Evolutionary conservation across 2,329 filamentous ascomycete genomes (phyloP), one percentile per base, ranked within the genome.

Genomic region (Xylariales sp.): DNA sequence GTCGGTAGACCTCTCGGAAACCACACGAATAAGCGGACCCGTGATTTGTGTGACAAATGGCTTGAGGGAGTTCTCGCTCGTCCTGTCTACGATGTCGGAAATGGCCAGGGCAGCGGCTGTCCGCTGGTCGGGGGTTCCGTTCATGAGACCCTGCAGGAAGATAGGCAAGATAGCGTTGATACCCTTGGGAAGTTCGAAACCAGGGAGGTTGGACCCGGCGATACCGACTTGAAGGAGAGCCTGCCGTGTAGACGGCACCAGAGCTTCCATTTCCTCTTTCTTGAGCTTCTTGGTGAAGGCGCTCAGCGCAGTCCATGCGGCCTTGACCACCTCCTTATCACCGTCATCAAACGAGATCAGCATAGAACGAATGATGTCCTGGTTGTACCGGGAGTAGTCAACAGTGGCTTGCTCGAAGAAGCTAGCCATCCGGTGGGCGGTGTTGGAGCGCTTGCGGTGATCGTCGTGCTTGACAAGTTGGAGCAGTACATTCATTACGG

Each of bases 21-120:
- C 90, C 16, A 97, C 91, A 76, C 93, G 87, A 61, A 98, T 98
- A 38, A 98, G 78, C 16, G 94, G 93, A 57, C 93, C 93, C 5
- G 94, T 97, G 51, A 98, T 96, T 56, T 96, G 90, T 20, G 91
- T 96, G 43, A 98, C 93, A 54, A 94, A 97, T 6, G 90, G 88
- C 63, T 93, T 94, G 45, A 98, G 71, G 15, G 90, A 83, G 42
- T 89, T 83, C 49, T 88, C 80, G 60, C 83, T 91, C 18, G 93
- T 94, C 41, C 93, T 82, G 65, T 97, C 93, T 47, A 97, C 85
- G 49, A 98, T 86, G 58, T 98, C 94, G 3, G 90, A 95, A 50
- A 98, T 94, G 40, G 88, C 93, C 45, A 97, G 73, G 31, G 94
- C 93, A 41, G 93, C 82, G 59, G 94, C 87, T 18, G 88, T 93